Conservation (phyloP, 768 basidiomycete genomes). For the Suillus paluster region DNA sequence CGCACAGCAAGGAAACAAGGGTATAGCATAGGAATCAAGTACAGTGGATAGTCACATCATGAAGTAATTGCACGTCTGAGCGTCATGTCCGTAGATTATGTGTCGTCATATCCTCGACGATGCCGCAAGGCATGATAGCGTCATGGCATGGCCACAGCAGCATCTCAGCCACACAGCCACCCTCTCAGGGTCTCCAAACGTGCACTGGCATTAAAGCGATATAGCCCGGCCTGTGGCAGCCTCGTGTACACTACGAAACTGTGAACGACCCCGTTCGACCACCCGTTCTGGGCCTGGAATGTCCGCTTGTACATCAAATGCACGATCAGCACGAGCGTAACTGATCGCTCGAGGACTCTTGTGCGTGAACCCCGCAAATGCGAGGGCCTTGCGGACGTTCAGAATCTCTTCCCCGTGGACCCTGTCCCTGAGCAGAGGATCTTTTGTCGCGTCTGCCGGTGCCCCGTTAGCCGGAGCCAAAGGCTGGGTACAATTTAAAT, state of each 20-base stretch:
- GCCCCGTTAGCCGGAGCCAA: conserved; percentile 89
- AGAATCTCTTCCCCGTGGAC: conserved; percentile 86
- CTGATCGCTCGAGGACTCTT: conserved; percentile 82
- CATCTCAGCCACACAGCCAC: conserved; percentile 31
- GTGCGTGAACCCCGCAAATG: conserved; percentile 91
- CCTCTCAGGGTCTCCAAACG: conserved; percentile 31
- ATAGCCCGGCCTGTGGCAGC: conserved; percentile 79
- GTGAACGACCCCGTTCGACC: conserved; percentile 66
- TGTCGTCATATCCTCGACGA: conserved; percentile 34
- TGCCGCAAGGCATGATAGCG: conserved; percentile 31
- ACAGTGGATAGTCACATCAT: neutral
- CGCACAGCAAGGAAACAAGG: neutral
- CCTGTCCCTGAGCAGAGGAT: conserved; percentile 86
- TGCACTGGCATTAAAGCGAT: conserved; percentile 63
- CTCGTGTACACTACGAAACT: conserved; percentile 62
- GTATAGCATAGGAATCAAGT: neutral
- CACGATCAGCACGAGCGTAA: conserved; percentile 76
- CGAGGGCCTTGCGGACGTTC: conserved; percentile 87
- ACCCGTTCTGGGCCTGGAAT: conserved; percentile 51
- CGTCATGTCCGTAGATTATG: conserved; percentile 31
- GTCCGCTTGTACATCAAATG: conserved; percentile 63
- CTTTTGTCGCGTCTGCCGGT: conserved; percentile 82
- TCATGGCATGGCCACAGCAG: conserved; percentile 27
- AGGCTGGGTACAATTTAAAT: conserved; percentile 54
- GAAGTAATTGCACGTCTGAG: conserved; percentile 16